Evolutionary conservation across 169 alveolate species (phyloP).

Genomic region (Babesia ovata): DNA sequence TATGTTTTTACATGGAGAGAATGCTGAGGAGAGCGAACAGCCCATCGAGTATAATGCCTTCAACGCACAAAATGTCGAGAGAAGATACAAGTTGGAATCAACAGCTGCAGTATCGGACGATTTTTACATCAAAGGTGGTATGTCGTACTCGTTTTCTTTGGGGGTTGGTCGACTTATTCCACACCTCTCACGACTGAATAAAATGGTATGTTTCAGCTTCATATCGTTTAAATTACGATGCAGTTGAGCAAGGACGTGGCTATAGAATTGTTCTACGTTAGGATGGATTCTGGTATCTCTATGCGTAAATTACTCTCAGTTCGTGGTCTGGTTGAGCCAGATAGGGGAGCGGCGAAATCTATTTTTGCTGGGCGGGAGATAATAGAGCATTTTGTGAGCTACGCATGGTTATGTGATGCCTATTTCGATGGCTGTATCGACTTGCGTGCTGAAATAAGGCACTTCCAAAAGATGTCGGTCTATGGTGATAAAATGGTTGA

Average conservation of each 20-base stretch:
- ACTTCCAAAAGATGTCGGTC: background rate
- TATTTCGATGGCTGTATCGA: slow-evolving; percentile 50
- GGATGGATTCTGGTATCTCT: background rate
- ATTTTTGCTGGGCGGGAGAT: background rate
- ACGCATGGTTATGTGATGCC: slow-evolving; percentile 52
- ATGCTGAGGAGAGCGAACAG: background rate
- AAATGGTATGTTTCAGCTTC: slow-evolving; percentile 1
- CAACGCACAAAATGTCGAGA: slow-evolving; percentile 3
- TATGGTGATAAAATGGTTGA: background rate
- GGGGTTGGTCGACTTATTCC: background rate
- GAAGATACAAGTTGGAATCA: slow-evolving; percentile 12
- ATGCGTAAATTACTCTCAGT: background rate
- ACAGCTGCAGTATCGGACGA: background rate
- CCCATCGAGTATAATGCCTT: slow-evolving; percentile 15
- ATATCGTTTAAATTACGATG: background rate
- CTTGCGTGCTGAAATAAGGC: background rate
- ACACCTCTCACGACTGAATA: slow-evolving; percentile 3
- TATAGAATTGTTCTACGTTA: background rate
- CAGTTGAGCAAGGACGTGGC: slow-evolving; percentile 8
- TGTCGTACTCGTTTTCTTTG: slow-evolving; percentile 49
- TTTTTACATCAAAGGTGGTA: slow-evolving; percentile 16
- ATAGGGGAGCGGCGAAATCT: background rate
- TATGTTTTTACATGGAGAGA: background rate
- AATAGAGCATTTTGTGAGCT: slow-evolving; percentile 23
- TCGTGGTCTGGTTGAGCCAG: background rate